Conservation (phyloP, 768 basidiomycete species). For the Omphalotus guepiniiformis region DNA sequence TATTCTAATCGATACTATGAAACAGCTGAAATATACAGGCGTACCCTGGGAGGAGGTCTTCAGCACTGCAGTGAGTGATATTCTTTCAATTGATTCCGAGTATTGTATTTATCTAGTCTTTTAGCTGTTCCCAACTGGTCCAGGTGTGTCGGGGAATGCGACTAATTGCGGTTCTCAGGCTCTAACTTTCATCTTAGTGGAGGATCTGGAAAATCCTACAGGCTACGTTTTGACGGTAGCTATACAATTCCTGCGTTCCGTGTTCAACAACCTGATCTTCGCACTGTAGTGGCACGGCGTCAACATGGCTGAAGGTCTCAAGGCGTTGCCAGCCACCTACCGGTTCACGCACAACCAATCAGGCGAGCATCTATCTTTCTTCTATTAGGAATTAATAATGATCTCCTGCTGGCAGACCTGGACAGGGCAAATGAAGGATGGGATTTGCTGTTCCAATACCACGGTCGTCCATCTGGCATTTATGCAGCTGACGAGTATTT, state of each 20-base stretch:
- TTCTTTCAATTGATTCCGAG: too few relatives aligned
- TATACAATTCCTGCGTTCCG: not conserved
- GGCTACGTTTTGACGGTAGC: constrained; percentile 10
- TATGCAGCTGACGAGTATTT: constrained; percentile 56
- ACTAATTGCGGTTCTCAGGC: too few relatives aligned
- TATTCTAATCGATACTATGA: constrained; percentile 8
- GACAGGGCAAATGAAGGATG: constrained; percentile 46
- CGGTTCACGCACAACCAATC: constrained; percentile 54
- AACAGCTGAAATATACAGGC: constrained; percentile 8
- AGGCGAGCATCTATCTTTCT: constrained; percentile 25
- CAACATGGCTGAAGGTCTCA: constrained; percentile 55
- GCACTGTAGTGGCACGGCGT: constrained; percentile 48
- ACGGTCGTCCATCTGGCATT: constrained; percentile 52
- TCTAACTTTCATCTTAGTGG: not conserved
- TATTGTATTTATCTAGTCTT: too few relatives aligned
- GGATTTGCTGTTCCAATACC: constrained; percentile 55
- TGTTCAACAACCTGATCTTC: not conserved
- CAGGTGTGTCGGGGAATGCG: too few relatives aligned
- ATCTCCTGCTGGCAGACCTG: too few relatives aligned
- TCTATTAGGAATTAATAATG: not conserved
- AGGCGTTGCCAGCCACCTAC: constrained; percentile 49
- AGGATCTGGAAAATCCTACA: constrained; percentile 6
- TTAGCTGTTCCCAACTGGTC: constrained; percentile 2
- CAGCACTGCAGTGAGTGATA: not conserved
- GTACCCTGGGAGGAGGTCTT: constrained; percentile 7